These are phyloP conservation scores for Lipomyces yarrowii DNA, from an alignment of 1,139 yeast species.

Conservation along the genomic window DNA sequence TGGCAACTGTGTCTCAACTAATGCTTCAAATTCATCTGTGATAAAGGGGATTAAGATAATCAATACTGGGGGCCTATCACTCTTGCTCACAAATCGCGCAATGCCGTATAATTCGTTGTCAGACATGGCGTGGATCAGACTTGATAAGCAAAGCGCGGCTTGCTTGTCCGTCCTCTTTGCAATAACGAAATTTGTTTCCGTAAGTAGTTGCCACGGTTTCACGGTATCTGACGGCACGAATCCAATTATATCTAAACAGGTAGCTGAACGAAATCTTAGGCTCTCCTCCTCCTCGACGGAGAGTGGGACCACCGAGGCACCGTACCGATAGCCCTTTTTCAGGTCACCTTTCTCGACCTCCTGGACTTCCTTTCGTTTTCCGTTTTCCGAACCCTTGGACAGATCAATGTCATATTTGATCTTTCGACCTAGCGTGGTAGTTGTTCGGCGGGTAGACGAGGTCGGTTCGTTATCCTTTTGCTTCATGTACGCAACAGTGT, in stretches of 20 bases:
- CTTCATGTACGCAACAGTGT: slow-evolving; percentile 10
- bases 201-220: slow-evolving; percentile 56
- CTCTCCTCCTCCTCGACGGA: slow-evolving; percentile 51
- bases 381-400: slow-evolving; percentile 38
- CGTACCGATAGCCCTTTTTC: slow-evolving; percentile 65
- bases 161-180: slow-evolving; percentile 47
- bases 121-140: slow-evolving; percentile 59
- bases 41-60: slow-evolving; percentile 60
- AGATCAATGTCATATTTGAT: slow-evolving; percentile 34
- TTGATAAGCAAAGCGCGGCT: slow-evolving; percentile 53
- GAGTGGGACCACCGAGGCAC: slow-evolving; percentile 59
- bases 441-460: slow-evolving; percentile 33
- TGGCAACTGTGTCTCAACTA: slow-evolving; percentile 60
- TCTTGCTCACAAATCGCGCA: slow-evolving; percentile 61
- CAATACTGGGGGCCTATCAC: slow-evolving; percentile 54
- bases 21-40: slow-evolving; percentile 38
- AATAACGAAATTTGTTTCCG: slow-evolving; percentile 61
- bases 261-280: slow-evolving; percentile 48
- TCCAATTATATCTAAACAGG: slow-evolving; percentile 67
- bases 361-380: slow-evolving; percentile 34
- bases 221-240: slow-evolving; percentile 49
- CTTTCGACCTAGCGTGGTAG: slow-evolving; percentile 37
- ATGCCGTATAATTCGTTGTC: slow-evolving; percentile 56
- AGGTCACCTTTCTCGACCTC: slow-evolving; percentile 42
- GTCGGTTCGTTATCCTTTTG: not conserved